A percentile compares a stretch with the other conserved stretches of the same genome.
phyloP scores from a whole-genome alignment of 805 yeast species.

The Citeromyces matritensis region DNA sequence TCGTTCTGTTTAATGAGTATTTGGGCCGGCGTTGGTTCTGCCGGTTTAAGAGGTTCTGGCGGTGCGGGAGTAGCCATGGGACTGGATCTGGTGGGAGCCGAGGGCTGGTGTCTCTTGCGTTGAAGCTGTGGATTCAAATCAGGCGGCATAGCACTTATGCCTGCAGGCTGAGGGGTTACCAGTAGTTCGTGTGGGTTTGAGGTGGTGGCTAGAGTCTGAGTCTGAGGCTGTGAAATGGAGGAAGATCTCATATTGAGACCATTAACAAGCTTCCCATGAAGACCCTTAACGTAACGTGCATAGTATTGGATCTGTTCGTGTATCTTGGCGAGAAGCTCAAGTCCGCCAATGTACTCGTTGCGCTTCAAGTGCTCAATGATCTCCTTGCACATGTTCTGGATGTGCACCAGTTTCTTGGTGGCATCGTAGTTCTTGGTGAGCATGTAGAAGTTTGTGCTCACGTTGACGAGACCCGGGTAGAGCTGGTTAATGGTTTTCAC shows the following conservation, averaged over 20 bases:
- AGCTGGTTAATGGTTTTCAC: slow-evolving; percentile 41
- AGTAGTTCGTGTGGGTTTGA: slow-evolving; percentile 12
- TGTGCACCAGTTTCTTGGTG: slow-evolving; percentile 61
- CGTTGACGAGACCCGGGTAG: slow-evolving; percentile 54
- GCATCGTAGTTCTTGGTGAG: slow-evolving; percentile 64
- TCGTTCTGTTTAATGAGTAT: slow-evolving; percentile 13
- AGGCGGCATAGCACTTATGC: background rate
- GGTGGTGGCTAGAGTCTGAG: slow-evolving; percentile 8
- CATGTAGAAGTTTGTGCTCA: slow-evolving; percentile 66
- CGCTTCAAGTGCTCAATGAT: slow-evolving; percentile 56
- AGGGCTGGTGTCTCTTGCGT: background rate
- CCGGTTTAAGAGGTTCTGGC: slow-evolving; percentile 6
- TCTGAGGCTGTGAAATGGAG: slow-evolving; percentile 12
- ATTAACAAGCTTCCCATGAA: slow-evolving; percentile 5
- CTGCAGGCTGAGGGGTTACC: slow-evolving; percentile 4
- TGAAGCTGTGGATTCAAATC: too few species aligned
- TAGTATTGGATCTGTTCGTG: slow-evolving; percentile 61
- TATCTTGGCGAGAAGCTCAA: slow-evolving; percentile 55
- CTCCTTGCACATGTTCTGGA: slow-evolving; percentile 66
- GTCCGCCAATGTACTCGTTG: slow-evolving; percentile 56
- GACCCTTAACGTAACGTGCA: slow-evolving; percentile 61
- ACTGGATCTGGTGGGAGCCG: background rate
- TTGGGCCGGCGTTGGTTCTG: slow-evolving; percentile 14
- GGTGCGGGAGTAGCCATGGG: background rate
- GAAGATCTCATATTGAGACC: slow-evolving; percentile 16